Base-by-base conservation (phyloP, 2,329 filamentous ascomycete genomes). In the Thelonectria blattea region DNA sequence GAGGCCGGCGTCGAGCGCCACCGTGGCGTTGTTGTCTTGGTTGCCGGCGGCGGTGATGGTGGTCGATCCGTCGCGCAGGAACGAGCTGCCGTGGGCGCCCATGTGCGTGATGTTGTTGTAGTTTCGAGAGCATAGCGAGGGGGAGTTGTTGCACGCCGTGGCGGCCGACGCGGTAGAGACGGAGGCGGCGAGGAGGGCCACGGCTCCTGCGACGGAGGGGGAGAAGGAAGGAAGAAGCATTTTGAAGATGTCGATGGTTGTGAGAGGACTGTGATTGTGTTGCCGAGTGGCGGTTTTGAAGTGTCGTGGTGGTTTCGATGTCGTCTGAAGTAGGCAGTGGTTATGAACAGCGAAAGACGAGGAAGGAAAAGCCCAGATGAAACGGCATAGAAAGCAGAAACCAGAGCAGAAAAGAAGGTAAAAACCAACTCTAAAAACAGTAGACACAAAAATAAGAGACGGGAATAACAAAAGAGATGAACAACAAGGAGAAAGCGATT, bases 101-200 rank as follows among this genome's bases (percentile, higher is more conserved):
- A 94, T 85, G 74, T 93, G 85, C 3, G 91, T 93, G 68, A 95
- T 85, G 66, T 90, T 86, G 77, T 87, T 88, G 79, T 95, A 95
- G 17, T 85, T 78, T 64, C 85, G 86, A 62, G 78, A 80, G 80
- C 92, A 95, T 42, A 95, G 84, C 45, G 82, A 78, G 0, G 91
- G 90, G 1, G 90, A 92, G 80, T 94, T 94, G 79, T 95, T 95
- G 84, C 92, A 95, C 32, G 88, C 86, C 15, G 69, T 70, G 30
- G 69, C 60, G 51, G 71, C 71, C 30, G 62, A 58, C 59, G 66
- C 69, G 15, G 54, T 46, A 37, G 66, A 60, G 48, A 68, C 58
- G 32, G 62, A 60, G 30, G 65, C 66, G 27, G 64, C 64, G 52
- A 71, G 54, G 30, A 65, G 64, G 34, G 60, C 61, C 27, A 71